Conservation (phyloP, 1,139 yeast genomes). For the Candida smagusa region DNA sequence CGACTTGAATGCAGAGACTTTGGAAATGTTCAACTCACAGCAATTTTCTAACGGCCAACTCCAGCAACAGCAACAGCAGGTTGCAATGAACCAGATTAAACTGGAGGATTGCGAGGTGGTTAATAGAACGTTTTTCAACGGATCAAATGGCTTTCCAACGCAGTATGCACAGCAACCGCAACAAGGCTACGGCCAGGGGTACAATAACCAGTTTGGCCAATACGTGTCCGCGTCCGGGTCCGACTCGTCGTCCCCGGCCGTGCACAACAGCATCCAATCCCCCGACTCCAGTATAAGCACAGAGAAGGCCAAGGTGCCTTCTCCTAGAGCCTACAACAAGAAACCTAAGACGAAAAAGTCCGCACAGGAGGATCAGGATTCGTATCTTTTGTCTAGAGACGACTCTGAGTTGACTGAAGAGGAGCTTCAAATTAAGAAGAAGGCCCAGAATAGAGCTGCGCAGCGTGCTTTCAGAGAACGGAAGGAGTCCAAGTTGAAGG, state of each 20-base stretch:
- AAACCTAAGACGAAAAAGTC: slow-evolving; percentile 22
- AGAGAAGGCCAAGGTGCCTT: neutral
- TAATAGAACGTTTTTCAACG: neutral
- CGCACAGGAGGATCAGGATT: slow-evolving; percentile 36
- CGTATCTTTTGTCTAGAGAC: slow-evolving; percentile 35
- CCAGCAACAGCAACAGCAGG: slow-evolving; percentile 4
- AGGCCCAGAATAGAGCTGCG: slow-evolving; percentile 86
- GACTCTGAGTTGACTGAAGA: slow-evolving; percentile 45
- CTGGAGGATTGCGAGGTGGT: neutral
- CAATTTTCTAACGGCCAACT: slow-evolving; percentile 2
- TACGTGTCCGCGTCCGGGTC: slow-evolving; percentile 7
- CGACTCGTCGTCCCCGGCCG: slow-evolving; percentile 10
- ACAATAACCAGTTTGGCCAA: slow-evolving; percentile 2
- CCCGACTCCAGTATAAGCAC: slow-evolving; percentile 10
- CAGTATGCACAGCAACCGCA: slow-evolving; percentile 3
- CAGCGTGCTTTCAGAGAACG: slow-evolving; percentile 88
- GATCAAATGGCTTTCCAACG: neutral
- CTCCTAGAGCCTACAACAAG: slow-evolving; percentile 1
- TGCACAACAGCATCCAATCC: slow-evolving; percentile 8
- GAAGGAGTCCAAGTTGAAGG: slow-evolving; percentile 70
- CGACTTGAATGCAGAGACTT: slow-evolving; percentile 2
- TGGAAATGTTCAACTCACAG: slow-evolving; percentile 4
- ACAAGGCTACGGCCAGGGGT: neutral
- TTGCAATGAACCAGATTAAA: neutral
- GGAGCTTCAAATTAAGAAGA: slow-evolving; percentile 54